These are phyloP conservation scores for Epichloe glyceriae DNA, from an alignment of 2,329 filamentous ascomycete species.

Conservation along the genomic window DNA sequence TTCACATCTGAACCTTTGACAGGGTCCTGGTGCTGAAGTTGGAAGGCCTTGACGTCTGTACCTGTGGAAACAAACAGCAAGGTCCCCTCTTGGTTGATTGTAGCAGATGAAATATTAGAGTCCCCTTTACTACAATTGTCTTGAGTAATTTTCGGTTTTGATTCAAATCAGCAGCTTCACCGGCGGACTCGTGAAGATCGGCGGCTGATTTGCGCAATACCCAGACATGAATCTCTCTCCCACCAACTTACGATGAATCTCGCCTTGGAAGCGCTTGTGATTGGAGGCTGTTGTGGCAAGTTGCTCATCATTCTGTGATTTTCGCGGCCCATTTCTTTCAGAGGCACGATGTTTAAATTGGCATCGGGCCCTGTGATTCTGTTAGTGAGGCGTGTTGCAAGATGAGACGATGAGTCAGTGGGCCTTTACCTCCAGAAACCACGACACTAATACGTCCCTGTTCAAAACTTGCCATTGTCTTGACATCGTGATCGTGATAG, in stretches of 20 bases:
- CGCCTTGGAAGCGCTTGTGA: conserved; percentile 59
- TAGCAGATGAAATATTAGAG: conserved; percentile 66
- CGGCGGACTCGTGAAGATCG: conserved; percentile 29
- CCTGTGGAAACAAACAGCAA: conserved; percentile 66
- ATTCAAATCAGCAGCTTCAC: conserved; percentile 29
- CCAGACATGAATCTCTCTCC: conserved; percentile 83
- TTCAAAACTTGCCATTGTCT: conserved; percentile 85
- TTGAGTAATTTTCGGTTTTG: conserved; percentile 53
- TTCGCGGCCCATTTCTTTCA: conserved; percentile 63
- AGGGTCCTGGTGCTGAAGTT: conserved; percentile 40
- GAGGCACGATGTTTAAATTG: conserved; percentile 66
- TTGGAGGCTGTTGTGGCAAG: conserved; percentile 64
- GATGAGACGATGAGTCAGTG: not conserved
- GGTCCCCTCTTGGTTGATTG: conserved; percentile 58
- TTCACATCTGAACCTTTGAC: conserved; percentile 46
- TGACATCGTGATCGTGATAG: conserved; percentile 90
- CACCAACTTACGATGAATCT: conserved; percentile 83
- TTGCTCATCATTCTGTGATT: conserved; percentile 72
- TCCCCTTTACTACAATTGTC: conserved; percentile 57
- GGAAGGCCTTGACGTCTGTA: conserved; percentile 65
- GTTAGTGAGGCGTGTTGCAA: conserved; percentile 4
- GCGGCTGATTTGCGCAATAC: conserved; percentile 34
- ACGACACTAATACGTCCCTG: conserved; percentile 70
- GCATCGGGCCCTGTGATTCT: conserved; percentile 60
- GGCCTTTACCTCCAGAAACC: conserved; percentile 70